phyloP scores from a whole-genome alignment of 202 grass and related monocot genomes.

The Carex arenaria region DNA sequence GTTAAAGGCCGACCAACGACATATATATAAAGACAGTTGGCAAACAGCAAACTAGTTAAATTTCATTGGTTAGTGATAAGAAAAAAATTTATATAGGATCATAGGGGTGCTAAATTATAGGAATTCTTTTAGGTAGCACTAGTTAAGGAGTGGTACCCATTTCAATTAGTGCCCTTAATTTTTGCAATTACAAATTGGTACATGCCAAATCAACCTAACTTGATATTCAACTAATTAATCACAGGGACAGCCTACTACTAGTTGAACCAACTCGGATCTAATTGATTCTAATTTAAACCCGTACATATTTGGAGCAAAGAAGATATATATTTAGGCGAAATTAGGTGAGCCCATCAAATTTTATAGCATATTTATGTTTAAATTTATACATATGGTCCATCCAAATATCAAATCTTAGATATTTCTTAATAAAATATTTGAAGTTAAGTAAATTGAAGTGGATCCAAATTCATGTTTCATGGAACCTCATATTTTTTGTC shows the following conservation, averaged over 20 bases:
- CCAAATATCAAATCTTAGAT: neutral
- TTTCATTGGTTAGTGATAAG: neutral
- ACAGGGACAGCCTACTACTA: neutral
- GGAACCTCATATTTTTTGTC: too few relatives aligned
- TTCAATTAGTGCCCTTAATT: neutral
- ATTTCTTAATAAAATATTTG: neutral
- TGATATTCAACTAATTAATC: neutral
- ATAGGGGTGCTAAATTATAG: neutral
- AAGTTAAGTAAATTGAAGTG: neutral
- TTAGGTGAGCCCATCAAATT: neutral
- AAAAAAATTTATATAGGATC: neutral
- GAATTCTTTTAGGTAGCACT: neutral
- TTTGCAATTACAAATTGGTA: neutral
- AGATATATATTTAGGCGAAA: neutral
- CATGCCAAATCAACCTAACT: neutral
- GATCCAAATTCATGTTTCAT: too few relatives aligned
- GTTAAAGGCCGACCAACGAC: neutral
- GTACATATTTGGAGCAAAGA: neutral
- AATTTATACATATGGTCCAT: neutral
- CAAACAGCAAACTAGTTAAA: neutral
- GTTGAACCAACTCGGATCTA: neutral
- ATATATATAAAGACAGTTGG: neutral
- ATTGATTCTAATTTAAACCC: neutral
- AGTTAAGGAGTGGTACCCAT: neutral
- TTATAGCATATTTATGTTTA: neutral